phyloP scores from a whole-genome alignment of 73 alveolate genomes.

The Paramecium sonneborni region DNA sequence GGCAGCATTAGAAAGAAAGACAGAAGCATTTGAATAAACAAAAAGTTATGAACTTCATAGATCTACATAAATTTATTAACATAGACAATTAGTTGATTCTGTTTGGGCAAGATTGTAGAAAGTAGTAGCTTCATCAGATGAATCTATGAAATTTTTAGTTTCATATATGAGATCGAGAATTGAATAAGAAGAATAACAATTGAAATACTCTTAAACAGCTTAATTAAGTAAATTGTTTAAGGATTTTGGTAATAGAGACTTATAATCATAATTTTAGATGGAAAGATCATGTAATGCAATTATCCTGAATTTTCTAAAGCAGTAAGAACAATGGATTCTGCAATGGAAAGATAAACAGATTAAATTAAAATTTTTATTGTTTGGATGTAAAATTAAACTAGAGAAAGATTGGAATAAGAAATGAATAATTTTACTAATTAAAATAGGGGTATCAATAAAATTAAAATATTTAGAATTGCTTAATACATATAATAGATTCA shows the following conservation, averaged over 20 bases:
- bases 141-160: conserved; percentile 53
- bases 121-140: conserved; percentile 25
- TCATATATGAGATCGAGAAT: neutral
- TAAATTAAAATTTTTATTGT: neutral
- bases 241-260: conserved; percentile 44
- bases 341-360: conserved; percentile 16
- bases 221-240: conserved; percentile 15
- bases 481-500: neutral
- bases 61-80: neutral
- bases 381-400: conserved; percentile 16
- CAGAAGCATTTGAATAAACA: conserved; percentile 46
- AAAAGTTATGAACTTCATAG: neutral
- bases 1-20: conserved; percentile 52
- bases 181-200: conserved; percentile 40
- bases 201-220: neutral
- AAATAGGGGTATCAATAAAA: conserved; percentile 12
- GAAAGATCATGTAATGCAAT: neutral
- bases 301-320: conserved; percentile 53
- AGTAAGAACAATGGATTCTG: neutral
- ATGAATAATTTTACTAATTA: conserved; percentile 37
- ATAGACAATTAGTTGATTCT: conserved; percentile 23
- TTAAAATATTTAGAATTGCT: neutral
- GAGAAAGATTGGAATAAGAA: conserved; percentile 52
- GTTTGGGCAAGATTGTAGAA: conserved; percentile 37
- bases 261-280: neutral